Evolutionary conservation across 1,284 basidiomycete genomes (phyloP), one percentile per base, ranked within the genome.

Genomic region (Apiotrichum gamsii): DNA sequence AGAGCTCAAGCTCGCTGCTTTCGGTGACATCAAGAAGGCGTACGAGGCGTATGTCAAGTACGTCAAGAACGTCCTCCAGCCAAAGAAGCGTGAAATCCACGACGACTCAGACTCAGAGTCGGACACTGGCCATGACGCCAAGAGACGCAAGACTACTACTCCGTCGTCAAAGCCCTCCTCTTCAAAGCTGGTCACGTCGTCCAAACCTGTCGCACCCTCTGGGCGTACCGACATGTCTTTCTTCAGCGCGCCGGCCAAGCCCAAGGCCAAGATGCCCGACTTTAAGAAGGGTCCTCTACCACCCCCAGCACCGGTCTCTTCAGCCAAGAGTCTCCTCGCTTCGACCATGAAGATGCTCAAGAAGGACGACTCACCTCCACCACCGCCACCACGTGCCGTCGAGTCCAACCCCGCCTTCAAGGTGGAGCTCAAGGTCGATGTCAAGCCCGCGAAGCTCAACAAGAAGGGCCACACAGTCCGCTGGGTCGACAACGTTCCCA

Each of bases 381-480:
- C 24, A 19, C 34, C 31, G 14, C 33, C 40, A 0, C 9, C 38
- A 16, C 14, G 23, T 2, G 11, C 18, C 18, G 8, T 13, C 1
- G 16, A 35, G 3, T 15, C 39, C 13, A 49, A 47, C 29, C 33
- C 47, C 5, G 24, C 24, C 3, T 5, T 21, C 11, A 29, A 44
- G 9, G 33, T 38, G 1, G 25, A 28, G 18, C 8, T 29, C 3
- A 39, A 44, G 41, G 34, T 41, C 3, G 29, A 38, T 19, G 16
- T 23, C 14, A 43, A 34, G 23, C 18, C 30, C 5, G 39, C 37
- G 34, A 65, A 65, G 48, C 49, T 55, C n/a, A 66, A 68, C 40
- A 57, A 57, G 49, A 60, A 64, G 54, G 60, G 66, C 33, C 43
- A 56, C 43, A 45, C 38, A 3, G 61, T 67, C 14, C 39, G 53